Evolutionary conservation across 177 flowering plant species (phyloP).

Genomic region (Telopea speciosissima): DNA sequence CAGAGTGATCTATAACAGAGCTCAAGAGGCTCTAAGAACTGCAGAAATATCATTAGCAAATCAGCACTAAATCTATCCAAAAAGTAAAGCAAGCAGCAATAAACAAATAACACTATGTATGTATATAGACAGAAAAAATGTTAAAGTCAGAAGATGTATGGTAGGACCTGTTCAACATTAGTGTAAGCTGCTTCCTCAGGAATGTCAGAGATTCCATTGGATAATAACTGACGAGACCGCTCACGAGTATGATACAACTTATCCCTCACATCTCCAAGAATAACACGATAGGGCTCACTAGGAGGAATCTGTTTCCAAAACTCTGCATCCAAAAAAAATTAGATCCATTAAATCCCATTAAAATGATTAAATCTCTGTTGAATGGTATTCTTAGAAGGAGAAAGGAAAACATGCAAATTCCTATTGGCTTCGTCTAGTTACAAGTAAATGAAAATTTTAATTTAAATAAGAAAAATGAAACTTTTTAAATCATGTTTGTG

Average conservation of each 20-base stretch:
- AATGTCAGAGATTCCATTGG: conserved; percentile 62
- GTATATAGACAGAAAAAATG: neutral
- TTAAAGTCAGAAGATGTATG: neutral
- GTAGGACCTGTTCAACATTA: conserved; percentile 68
- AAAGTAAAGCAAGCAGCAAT: conserved; percentile 32
- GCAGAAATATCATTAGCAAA: conserved; percentile 18
- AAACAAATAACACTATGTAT: neutral
- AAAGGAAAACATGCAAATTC: too few relatives aligned
- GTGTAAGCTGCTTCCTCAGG: conserved; percentile 77
- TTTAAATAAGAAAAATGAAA: too few relatives aligned
- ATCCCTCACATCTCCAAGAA: conserved; percentile 87
- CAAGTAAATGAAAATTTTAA: too few relatives aligned
- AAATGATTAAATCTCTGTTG: too few relatives aligned
- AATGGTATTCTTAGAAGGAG: too few relatives aligned
- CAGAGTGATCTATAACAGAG: conserved; percentile 89
- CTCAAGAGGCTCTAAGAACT: conserved; percentile 82
- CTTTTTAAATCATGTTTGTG: too few relatives aligned
- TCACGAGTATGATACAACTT: conserved; percentile 81
- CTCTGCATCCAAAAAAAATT: conserved; percentile 36
- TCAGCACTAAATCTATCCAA: conserved; percentile 43
- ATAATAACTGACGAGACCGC: conserved; percentile 64
- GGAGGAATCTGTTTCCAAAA: conserved; percentile 86
- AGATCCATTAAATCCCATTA: neutral
- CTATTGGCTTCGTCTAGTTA: too few relatives aligned
- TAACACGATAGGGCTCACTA: conserved; percentile 85